Evolutionary conservation across 148 eudicot genomes (phyloP), one percentile per base, ranked within the genome.

Genomic region (Arctostaphylos glauca): DNA sequence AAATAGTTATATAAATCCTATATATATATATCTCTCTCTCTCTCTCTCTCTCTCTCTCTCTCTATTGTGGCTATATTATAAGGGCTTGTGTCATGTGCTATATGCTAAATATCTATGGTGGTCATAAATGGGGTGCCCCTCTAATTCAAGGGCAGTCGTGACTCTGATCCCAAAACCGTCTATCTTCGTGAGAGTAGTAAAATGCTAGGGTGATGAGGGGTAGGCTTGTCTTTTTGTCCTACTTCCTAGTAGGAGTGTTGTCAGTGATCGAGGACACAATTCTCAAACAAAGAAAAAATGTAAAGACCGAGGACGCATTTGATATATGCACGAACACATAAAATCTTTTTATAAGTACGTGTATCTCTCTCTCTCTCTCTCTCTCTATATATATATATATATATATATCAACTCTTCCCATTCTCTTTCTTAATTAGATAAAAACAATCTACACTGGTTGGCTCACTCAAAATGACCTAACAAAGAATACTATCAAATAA

Each of bases 101-200:
- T n/a, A n/a, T n/a, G n/a, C n/a, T n/a, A n/a, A n/a, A n/a, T n/a
- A n/a, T 31, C 62, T n/a, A 58, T 59, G 4, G 12, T 44, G 18
- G 5, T 58, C 78, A 76, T 77, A 83, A 82, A 80, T 80, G 84
- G 82, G 85, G 84, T 83, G 84, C 80, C 82, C 83, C 53, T 80
- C 59, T 41, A 84, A 74, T 82, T 81, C 73, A 72, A 74, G 80
- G 83, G 81, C 58, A 80, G 87, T 67, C 85, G 50, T 41, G 71
- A 66, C 82, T 80, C 87, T 80, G 74, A 87, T 84, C 89, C 89
- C 87, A 76, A 85, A 76, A 80, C 50, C 78, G 82, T 49, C 81
- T 14, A 54, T 82, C 21, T 75, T 67, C 78, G 46, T 79, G 67
- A 81, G 64, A 48, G 53, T 25, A 31, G 3, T 21, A 47, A 66